Conservation (phyloP, 1,284 basidiomycete species). For the Athelia psychrophila region DNA sequence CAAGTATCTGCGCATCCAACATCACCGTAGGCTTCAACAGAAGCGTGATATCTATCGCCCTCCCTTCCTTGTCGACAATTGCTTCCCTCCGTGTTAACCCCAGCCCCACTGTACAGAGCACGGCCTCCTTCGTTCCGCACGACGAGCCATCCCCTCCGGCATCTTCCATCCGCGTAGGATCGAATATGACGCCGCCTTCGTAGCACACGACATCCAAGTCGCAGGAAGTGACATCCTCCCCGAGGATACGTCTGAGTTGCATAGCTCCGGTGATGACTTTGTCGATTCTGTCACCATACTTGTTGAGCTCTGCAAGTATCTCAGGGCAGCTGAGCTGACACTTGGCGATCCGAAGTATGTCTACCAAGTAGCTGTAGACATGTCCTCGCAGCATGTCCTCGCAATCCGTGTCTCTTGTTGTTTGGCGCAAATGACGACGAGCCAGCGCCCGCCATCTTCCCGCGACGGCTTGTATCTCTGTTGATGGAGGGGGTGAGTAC, state of each 20-base stretch:
- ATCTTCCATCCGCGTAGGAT: slow-evolving; percentile 39
- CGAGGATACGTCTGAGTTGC: slow-evolving; percentile 45
- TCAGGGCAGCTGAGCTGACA: no score
- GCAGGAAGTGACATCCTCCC: slow-evolving; percentile 49
- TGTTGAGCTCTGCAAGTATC: slow-evolving; percentile 8
- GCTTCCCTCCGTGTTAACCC: slow-evolving; percentile 29
- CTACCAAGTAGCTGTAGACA: slow-evolving; percentile 34
- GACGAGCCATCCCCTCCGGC: slow-evolving; percentile 21
- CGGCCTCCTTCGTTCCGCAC: slow-evolving; percentile 5
- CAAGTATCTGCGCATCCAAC: slow-evolving; percentile 26
- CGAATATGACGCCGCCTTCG: slow-evolving; percentile 34
- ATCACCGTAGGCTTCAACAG: slow-evolving; percentile 36
- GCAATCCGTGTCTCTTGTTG: slow-evolving; percentile 7
- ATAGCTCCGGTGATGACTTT: slow-evolving; percentile 38
- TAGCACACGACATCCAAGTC: slow-evolving; percentile 43
- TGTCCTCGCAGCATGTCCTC: slow-evolving; percentile 28
- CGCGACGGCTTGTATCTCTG: slow-evolving; percentile 48
- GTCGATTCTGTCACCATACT: slow-evolving; percentile 37
- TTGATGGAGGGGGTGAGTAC: slow-evolving; percentile 6
- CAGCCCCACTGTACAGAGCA: slow-evolving; percentile 36
- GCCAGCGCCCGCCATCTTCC: slow-evolving; percentile 54
- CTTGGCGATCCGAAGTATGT: slow-evolving; percentile 38
- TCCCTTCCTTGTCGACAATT: slow-evolving; percentile 14
- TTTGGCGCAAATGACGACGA: slow-evolving; percentile 37
- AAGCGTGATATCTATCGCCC: slow-evolving; percentile 22